Base-by-base conservation (phyloP, 495 filamentous ascomycete species). In the Aspergillus cristatus region DNA sequence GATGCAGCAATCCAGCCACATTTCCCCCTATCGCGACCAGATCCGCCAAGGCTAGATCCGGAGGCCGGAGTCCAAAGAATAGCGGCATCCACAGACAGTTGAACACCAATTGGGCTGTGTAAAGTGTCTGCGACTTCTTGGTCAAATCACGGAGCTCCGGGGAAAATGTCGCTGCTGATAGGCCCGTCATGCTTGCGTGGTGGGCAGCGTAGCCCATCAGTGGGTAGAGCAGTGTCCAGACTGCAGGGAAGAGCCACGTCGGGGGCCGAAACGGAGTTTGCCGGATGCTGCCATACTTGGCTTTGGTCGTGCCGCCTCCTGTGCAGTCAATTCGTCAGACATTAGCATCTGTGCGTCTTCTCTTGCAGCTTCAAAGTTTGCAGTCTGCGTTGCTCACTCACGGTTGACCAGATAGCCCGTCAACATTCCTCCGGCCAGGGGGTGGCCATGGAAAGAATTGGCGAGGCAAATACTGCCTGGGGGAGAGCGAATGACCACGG, bases 11-110 rank as follows among this genome's bases (percentile, higher is more conserved):
- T 39, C 83, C 82, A 0, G 69, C 74, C 13, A 81, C 80, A 4
- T 79, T 65, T 1, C 79, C 85, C 1, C 76, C 71, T 8, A 96
- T 63, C 1, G 79, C 71, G 2, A 82, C 63, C 34, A 93, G 79
- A 62, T 96, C 84, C 3, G 70, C 74, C 7, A 87, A 72, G 1
- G 87, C 88, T 52, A 77, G 74, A 40, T 78, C 71, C 2, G 86
- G 84, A 16, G 75, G 71, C 28, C 76, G 72, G 22, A 82, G 46
- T 1, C 72, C 70, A 53, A 94, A 95, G 71, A 96, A 97, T 7
- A 95, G 72, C 1, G 90, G 90, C 86, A 91, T 95, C 86, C 85
- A 97, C 33, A 81, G 55, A 14, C 91, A 62, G 55, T 96, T 95
- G 11, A 95, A 60, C 14, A 68, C 81, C 7, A 96, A 79, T 53